Conservation (phyloP, 331 rosid genomes). For the Malus hybrid region DNA sequence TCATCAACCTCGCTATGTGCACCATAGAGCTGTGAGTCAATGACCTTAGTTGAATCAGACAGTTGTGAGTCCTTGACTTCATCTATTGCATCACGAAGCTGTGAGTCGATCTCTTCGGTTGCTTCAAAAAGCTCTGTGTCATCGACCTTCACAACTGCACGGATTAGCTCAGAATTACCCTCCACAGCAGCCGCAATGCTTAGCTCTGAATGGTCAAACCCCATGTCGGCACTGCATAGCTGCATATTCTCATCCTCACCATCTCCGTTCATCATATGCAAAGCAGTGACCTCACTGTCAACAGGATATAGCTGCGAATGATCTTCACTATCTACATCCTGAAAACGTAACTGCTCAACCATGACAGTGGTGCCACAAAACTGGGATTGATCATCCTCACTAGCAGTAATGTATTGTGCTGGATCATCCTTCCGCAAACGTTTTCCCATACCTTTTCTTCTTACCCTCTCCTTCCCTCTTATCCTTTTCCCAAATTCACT, state of each 20-base stretch:
- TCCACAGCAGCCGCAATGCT: conserved; percentile 17
- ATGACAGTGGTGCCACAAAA: conserved; percentile 51
- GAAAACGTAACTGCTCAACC: conserved; percentile 48
- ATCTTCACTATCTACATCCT: conserved; percentile 43
- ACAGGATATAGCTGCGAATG: conserved; percentile 47
- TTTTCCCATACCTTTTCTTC: conserved; percentile 75
- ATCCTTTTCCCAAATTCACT: conserved; percentile 67
- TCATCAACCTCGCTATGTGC: conserved; percentile 24
- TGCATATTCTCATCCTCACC: conserved; percentile 40
- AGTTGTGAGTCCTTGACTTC: conserved; percentile 11
- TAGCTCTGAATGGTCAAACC: conserved; percentile 50
- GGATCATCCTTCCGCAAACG: conserved; percentile 73
- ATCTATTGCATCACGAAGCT: conserved; percentile 9
- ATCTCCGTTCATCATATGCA: conserved; percentile 44
- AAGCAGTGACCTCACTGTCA: conserved; percentile 36
- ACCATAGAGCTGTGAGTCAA: conserved; percentile 14
- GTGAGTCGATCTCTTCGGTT: conserved; percentile 12
- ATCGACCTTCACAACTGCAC: conserved; percentile 32
- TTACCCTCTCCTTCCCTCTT: conserved; percentile 91
- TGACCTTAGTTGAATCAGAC: conserved; percentile 21
- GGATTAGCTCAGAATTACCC: conserved; percentile 26
- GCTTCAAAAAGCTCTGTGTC: conserved; percentile 28
- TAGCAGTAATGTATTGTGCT: conserved; percentile 37
- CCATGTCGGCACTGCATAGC: conserved; percentile 48
- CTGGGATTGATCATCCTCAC: conserved; percentile 82